Evolutionary conservation across 805 yeast genomes (phyloP), one percentile per base, ranked within the genome.

Genomic region (Ogataea nitratoaversa): DNA sequence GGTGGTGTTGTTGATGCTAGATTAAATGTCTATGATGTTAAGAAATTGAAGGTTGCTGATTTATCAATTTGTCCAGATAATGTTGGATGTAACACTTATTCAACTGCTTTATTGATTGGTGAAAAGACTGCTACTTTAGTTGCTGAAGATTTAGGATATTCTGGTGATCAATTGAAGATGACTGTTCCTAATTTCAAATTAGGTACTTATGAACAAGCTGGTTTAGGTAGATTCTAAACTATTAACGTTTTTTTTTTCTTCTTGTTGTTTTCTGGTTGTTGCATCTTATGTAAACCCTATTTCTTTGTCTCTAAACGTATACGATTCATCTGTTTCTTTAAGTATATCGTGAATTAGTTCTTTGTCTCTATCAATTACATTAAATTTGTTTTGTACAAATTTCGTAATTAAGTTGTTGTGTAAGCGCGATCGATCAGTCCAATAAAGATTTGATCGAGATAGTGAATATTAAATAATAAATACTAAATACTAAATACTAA

Each of bases 31-130:
- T 41, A 55, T 43, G 60, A 50, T 19, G 58, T 55, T 36, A 41
- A 53, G 53, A 47, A 51, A 44, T 46, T 55, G 35, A 55, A 55
- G 52, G 60, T 55, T 50, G 60, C 58, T 30, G 60, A 55, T 43
- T 40, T 55, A 36, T 55, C 60, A 14, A 43, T 55, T 25, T 55
- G 60, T 41, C 58, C 60, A 38, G 60, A 55, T 46, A 55, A 55
- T 36, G 60, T 55, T 42, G 60, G 60, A 34, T 55, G 60, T 44
- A 55, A 55, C 54, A 55, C 60, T 25, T 55, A 45, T 50, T 53
- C 60, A 20, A 55, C 60, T 37, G 60, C 60, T 29, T 44, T 55
- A 49, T 41, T 50, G 30, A 55, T 55, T 42, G 60, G 57, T 48
- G 60, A 55, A 48, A 55, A 55, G 50, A 43, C 50, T 44, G 56